These are phyloP conservation scores for Fusarium sp. DNA, from an alignment of 2,329 filamentous ascomycete genomes.

Conservation along the genomic window DNA sequence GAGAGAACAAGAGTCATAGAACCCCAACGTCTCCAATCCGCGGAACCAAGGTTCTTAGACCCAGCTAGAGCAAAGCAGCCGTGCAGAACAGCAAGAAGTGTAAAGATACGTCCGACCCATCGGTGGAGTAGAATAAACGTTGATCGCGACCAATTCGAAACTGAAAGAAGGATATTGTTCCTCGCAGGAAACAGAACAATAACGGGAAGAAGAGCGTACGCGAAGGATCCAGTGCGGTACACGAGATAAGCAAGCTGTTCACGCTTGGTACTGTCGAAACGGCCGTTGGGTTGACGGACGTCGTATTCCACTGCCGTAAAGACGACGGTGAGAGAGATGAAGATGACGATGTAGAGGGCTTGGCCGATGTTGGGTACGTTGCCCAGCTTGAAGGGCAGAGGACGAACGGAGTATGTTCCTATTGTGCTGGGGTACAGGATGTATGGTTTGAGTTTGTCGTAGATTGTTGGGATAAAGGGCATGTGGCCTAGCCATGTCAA, in stretches of 20 bases:
- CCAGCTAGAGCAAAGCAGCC: not conserved
- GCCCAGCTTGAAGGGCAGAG: slow-evolving; percentile 8
- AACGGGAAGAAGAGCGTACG: not conserved
- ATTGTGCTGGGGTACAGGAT: slow-evolving; percentile 20
- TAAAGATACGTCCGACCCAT: slow-evolving; percentile 11
- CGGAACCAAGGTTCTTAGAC: not conserved
- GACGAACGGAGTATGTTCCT: slow-evolving; percentile 14
- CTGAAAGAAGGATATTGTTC: slow-evolving; percentile 7
- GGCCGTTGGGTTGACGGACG: not conserved
- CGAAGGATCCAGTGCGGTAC: slow-evolving; percentile 11
- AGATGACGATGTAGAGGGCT: not conserved
- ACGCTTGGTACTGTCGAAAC: not conserved
- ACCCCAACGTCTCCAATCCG: slow-evolving; percentile 10
- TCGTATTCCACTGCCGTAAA: not conserved
- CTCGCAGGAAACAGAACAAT: slow-evolving; percentile 9
- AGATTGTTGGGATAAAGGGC: slow-evolving; percentile 1
- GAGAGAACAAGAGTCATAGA: not conserved
- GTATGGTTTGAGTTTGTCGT: slow-evolving; percentile 19
- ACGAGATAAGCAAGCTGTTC: slow-evolving; percentile 3
- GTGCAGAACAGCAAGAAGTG: slow-evolving; percentile 3
- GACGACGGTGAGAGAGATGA: not conserved
- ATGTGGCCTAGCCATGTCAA: slow-evolving; percentile 11
- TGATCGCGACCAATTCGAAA: slow-evolving; percentile 7
- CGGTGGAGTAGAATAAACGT: slow-evolving; percentile 15
- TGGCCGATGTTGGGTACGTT: slow-evolving; percentile 12